Evolutionary conservation across 164 flowering plant genomes (phyloP).

Genomic region (Akebia trifoliata): DNA sequence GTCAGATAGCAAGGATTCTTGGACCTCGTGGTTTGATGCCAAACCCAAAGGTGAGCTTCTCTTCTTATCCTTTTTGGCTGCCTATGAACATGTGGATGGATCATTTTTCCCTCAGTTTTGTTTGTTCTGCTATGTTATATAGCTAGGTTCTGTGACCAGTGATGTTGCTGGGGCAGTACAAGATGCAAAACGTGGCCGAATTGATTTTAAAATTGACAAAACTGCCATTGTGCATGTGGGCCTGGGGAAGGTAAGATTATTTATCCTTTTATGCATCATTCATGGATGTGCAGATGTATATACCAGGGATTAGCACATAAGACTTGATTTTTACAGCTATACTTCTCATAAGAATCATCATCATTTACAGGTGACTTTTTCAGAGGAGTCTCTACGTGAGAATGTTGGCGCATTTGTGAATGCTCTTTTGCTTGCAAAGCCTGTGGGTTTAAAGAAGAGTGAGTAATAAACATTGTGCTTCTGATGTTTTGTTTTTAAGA

Average conservation of each 20-base stretch:
- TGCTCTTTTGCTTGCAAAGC: conserved; percentile 90
- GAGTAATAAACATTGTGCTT: conserved; percentile 26
- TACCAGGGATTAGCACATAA: background rate
- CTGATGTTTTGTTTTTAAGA: background rate
- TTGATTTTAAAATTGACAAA: conserved; percentile 78
- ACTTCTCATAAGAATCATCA: conserved; percentile 9
- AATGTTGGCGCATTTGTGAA: conserved; percentile 87
- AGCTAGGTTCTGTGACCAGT: conserved; percentile 80
- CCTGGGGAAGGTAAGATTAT: conserved; percentile 73
- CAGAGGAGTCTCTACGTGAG: conserved; percentile 75
- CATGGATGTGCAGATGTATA: no score
- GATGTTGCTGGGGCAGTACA: conserved; percentile 65
- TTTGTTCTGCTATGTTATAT: conserved; percentile 15
- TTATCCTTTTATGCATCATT: background rate
- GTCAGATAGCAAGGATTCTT: conserved; percentile 73
- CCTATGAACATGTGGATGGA: background rate
- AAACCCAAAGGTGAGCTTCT: conserved; percentile 58
- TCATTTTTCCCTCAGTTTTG: conserved; percentile 3
- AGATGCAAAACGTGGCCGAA: conserved; percentile 62
- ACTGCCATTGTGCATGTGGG: conserved; percentile 86
- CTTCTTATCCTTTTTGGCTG: background rate
- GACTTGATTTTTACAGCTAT: conserved; percentile 3
- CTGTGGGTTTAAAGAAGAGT: conserved; percentile 91
- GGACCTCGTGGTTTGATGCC: conserved; percentile 76
- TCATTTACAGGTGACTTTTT: conserved; percentile 49